A percentile compares a stretch with the other conserved stretches of the same genome.
Conservation (phyloP, 2,329 filamentous ascomycete genomes). For the Cercospora zeae-maydis region DNA sequence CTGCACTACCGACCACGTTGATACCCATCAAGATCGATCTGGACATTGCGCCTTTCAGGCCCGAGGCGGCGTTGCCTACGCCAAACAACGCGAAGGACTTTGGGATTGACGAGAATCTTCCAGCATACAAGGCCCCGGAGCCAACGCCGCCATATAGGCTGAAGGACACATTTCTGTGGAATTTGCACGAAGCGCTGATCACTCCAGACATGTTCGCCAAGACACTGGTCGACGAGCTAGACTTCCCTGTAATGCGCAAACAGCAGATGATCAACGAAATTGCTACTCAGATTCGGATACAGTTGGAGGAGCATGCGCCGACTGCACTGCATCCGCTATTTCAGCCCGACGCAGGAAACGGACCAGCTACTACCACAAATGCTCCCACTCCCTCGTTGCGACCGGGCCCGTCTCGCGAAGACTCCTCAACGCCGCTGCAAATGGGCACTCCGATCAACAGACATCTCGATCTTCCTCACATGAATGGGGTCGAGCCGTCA, state of each 20-base stretch:
- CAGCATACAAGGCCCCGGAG: constrained; percentile 77
- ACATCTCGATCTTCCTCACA: constrained; percentile 45
- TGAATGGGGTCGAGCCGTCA: constrained; percentile 45
- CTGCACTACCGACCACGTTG: constrained; percentile 78
- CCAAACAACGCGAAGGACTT: constrained; percentile 57
- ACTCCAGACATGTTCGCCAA: constrained; percentile 97
- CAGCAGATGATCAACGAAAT: constrained; percentile 70
- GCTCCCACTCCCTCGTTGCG: constrained; percentile 35
- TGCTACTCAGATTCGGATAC: constrained; percentile 88
- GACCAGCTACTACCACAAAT: constrained; percentile 30
- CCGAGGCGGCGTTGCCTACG: constrained; percentile 61
- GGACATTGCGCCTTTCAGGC: constrained; percentile 76
- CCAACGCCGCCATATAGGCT: constrained; percentile 79
- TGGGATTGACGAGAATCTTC: constrained; percentile 66
- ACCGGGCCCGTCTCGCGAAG: constrained; percentile 49
- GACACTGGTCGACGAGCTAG: constrained; percentile 83
- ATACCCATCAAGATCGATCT: constrained; percentile 96
- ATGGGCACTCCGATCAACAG: constrained; percentile 29
- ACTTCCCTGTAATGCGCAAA: constrained; percentile 70
- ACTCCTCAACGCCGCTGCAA: constrained; percentile 44
- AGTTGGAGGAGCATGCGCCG: constrained; percentile 92
- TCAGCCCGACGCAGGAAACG: constrained; percentile 50
- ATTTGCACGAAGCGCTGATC: constrained; percentile 87
- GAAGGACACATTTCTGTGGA: constrained; percentile 96
- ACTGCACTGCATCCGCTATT: constrained; percentile 92